phyloP scores from a whole-genome alignment of 495 filamentous ascomycete species.

The Neurospora sp. region DNA sequence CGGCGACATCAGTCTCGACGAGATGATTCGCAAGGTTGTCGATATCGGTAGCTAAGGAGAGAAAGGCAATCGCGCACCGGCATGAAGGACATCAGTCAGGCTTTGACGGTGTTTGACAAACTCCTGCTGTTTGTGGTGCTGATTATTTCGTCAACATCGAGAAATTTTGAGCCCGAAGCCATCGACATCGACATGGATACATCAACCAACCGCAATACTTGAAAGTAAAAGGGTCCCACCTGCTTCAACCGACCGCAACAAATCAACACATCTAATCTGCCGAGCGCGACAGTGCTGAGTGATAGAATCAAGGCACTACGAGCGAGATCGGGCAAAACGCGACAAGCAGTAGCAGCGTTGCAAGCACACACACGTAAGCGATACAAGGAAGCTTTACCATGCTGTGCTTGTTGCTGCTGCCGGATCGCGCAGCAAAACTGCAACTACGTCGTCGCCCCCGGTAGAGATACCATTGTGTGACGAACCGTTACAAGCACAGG shows the following conservation, averaged over 20 bases:
- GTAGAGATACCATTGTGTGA: neutral
- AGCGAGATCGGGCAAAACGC: conserved; percentile 47
- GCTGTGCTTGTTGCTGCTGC: too few species aligned
- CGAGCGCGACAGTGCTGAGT: conserved; percentile 28
- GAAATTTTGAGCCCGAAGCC: too few species aligned
- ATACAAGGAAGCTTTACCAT: too few species aligned
- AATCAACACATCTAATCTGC: conserved; percentile 10
- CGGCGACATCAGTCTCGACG: conserved; percentile 86
- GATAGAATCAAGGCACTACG: conserved; percentile 36
- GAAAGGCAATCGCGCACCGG: conserved; percentile 76
- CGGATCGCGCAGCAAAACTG: too few species aligned
- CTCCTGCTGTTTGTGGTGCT: conserved; percentile 70
- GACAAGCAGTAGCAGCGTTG: conserved; percentile 45
- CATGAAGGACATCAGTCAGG: conserved; percentile 96
- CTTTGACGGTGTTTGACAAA: conserved; percentile 79
- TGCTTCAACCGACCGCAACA: too few species aligned
- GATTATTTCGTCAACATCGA: conserved; percentile 36
- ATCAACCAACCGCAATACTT: too few species aligned
- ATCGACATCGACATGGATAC: too few species aligned
- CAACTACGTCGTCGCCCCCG: too few species aligned
- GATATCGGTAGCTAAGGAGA: conserved; percentile 62
- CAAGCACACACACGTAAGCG: conserved; percentile 29
- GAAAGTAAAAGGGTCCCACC: too few species aligned
- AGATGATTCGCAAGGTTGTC: conserved; percentile 83
- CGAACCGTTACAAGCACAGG: too few species aligned